Base-by-base conservation (phyloP, 768 basidiomycete species). In the Gloeostereum incarnatum region DNA sequence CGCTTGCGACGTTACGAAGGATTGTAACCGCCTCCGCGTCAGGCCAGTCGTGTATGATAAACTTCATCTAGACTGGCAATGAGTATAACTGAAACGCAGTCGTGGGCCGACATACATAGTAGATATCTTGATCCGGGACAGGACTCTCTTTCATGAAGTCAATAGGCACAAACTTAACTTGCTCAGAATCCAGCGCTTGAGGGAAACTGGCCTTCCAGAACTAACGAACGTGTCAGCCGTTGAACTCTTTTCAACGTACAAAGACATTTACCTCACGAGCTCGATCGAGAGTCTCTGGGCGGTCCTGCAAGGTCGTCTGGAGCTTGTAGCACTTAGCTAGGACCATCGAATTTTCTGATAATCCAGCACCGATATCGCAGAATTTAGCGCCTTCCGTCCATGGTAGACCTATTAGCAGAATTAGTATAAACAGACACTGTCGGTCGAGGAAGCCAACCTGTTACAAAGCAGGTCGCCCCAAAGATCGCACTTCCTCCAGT, bases 31-130 rank as follows among this genome's bases (percentile, higher is more conserved):
- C 56, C 19, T 61, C 56, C 1, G 50, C 49, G 20, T 61, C 53
- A 7, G 59, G 57, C 63, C 61, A 65, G 41, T 65, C 51, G 33
- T 61, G 62, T 17, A 55, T 47, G 29, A 56, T 53, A 35, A 53
- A 46, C 14, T 31, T 43, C 16, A 43, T 24, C 41, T 43, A 22
- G 14, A 17, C n/a, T 19, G 33, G 14, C 13, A 20, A 11, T 34
- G 21, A 20, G 19, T 19, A 20, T 4, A 3, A 4, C 4, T 14
- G 3, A 20, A 34, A 20, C 14, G 7, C 2, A 30, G 13, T 30
- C 29, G 13, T 14, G 33, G 21, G 4, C 8, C 31, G 3, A 37
- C 46, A 3, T 7, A 49, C 48, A 39, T 48, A 49, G 30, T 49
- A 49, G 14, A 49, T 26, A 30, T 49, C 47, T 20, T 41, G 26